Percentiles rank a stretch among this genome's conserved stretches.
Evolutionary conservation across 768 basidiomycete species (phyloP).

Genomic region (Lactarius tabidus): DNA sequence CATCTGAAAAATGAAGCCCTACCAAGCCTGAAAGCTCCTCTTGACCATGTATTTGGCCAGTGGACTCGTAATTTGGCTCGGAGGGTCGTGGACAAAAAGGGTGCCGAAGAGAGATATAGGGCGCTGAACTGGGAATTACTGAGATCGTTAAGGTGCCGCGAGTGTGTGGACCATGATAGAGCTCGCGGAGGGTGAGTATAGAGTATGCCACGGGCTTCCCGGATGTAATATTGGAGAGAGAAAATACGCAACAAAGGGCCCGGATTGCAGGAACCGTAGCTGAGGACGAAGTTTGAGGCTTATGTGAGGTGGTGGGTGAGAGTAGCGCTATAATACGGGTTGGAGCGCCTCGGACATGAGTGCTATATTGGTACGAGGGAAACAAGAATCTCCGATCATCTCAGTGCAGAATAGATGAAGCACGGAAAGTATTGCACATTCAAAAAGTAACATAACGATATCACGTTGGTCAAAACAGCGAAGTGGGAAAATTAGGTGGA

Average conservation of each 20-base stretch:
- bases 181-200: conserved; percentile 10
- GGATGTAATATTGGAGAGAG: conserved; percentile 10
- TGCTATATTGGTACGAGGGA: no score
- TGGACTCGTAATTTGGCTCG: conserved; percentile 6
- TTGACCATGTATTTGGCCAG: conserved; percentile 32
- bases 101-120: conserved; percentile 24
- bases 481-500: no score
- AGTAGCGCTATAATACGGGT: neutral
- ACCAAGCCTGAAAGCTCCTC: conserved; percentile 35
- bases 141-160: conserved; percentile 11
- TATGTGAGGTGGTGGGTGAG: no score
- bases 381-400: no score
- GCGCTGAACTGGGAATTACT: conserved; percentile 19
- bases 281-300: neutral
- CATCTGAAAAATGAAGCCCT: conserved; percentile 47
- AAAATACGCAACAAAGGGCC: conserved; percentile 22
- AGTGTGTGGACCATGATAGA: conserved; percentile 15
- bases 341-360: neutral
- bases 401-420: no score
- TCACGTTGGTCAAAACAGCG: no score
- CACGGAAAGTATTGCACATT: no score
- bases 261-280: conserved; percentile 14
- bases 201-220: conserved; percentile 8
- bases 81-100: conserved; percentile 12
- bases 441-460: no score